These are phyloP conservation scores for Phyllosticta citriasiana DNA, from an alignment of 2,329 filamentous ascomycete genomes.

Conservation along the genomic window DNA sequence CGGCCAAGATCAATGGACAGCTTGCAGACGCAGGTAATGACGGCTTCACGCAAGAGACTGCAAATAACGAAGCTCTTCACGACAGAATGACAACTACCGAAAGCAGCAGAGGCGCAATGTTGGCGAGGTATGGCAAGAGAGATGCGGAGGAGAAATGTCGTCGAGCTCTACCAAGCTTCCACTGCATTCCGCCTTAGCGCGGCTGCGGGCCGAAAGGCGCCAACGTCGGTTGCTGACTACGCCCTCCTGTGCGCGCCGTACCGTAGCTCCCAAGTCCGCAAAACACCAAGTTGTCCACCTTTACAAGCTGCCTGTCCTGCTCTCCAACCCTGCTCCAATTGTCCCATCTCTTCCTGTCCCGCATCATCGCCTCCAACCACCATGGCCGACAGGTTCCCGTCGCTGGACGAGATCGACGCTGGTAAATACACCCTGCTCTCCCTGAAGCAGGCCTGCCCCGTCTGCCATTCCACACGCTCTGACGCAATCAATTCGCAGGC, in stretches of 20 bases:
- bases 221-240: background rate
- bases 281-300: conserved; percentile 5
- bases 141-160: background rate
- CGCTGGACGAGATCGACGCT: conserved; percentile 43
- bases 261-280: conserved; percentile 4
- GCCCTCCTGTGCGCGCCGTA: conserved; percentile 5
- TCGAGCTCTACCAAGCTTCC: background rate
- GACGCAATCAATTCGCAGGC: conserved; percentile 37
- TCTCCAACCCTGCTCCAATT: background rate
- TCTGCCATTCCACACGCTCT: background rate
- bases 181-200: background rate
- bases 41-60: conserved; percentile 14
- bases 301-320: background rate
- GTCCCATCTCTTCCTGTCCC: background rate
- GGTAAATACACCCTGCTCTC: conserved; percentile 26
- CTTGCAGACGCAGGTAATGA: background rate
- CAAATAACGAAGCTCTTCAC: background rate
- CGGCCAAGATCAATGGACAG: background rate
- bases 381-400: conserved; percentile 44
- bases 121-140: background rate
- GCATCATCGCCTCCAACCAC: conserved; percentile 12
- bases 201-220: background rate
- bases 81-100: background rate
- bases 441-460: background rate
- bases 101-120: background rate